A percentile compares a stretch with the other conserved stretches of the same genome.
Conservation (phyloP, 202 grass and related monocot genomes). For the Cymbopogon flexuosus region DNA sequence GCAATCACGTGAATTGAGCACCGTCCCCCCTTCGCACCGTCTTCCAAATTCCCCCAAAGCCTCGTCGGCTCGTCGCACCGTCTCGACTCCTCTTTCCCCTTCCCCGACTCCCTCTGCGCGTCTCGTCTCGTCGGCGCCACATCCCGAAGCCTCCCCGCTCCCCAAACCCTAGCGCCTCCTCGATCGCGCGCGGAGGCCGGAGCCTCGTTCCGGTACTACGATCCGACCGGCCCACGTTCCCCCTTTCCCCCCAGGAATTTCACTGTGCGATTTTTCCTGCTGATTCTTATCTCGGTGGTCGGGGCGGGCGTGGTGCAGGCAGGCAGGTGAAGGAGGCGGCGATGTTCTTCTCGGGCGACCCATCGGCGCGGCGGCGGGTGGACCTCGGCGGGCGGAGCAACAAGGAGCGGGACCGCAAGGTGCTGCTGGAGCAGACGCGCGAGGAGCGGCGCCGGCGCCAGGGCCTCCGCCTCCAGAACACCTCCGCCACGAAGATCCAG, state of each 20-base stretch:
- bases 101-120: background rate
- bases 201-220: background rate
- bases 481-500: conserved; percentile 84
- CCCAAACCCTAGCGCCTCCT: conserved; percentile 25
- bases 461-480: conserved; percentile 58
- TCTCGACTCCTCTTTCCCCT: conserved; percentile 21
- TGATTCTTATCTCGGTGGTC: conserved; percentile 1
- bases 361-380: conserved; percentile 66
- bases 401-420: conserved; percentile 92
- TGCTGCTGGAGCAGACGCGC: conserved; percentile 75
- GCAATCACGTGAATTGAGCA: conserved; percentile 2
- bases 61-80: background rate
- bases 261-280: background rate
- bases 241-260: background rate
- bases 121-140: background rate
- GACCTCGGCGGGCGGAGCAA: conserved; percentile 90
- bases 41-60: background rate
- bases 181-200: background rate
- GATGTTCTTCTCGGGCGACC: conserved; percentile 90
- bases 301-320: background rate
- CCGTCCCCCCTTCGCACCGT: background rate
- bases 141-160: background rate
- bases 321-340: background rate
- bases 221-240: background rate
- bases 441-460: conserved; percentile 70